Percentiles rank a stretch among this genome's conserved stretches.
Conservation (phyloP, 73 alveolate genomes). For the Effrenium voratum region DNA sequence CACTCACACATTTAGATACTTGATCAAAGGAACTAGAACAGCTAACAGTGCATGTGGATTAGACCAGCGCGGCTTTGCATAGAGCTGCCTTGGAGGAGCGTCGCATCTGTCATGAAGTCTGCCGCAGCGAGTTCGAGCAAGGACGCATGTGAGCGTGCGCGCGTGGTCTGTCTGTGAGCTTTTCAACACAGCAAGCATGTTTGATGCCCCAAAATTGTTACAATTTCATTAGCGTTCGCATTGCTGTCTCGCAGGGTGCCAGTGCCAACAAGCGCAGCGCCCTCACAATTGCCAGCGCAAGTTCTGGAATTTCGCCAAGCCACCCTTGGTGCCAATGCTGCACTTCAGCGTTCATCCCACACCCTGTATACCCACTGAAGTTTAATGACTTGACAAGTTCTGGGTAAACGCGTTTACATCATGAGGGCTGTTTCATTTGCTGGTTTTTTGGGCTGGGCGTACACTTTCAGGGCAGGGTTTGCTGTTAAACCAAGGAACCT, state of each 20-base stretch:
- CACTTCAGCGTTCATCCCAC: background rate
- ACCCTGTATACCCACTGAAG: background rate
- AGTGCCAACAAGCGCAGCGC: no score
- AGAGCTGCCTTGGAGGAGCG: background rate
- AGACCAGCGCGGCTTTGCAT: background rate
- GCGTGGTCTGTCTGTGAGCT: background rate
- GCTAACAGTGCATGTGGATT: background rate
- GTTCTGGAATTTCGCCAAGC: background rate
- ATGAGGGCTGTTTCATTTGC: background rate
- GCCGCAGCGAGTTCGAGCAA: background rate
- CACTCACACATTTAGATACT: background rate
- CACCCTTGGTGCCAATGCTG: background rate
- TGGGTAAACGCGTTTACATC: no score
- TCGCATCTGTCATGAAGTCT: background rate
- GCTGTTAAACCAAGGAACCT: slow-evolving; percentile 11
- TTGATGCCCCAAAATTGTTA: background rate
- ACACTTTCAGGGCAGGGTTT: background rate
- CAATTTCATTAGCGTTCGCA: background rate
- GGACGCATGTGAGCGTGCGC: background rate
- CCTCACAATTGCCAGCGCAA: background rate
- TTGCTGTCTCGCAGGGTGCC: background rate
- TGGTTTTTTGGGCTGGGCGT: background rate
- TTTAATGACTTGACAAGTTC: no score
- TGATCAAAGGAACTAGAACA: background rate
- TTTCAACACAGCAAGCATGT: no score